These are phyloP conservation scores for Pontederia paniculata DNA, from an alignment of 176 grass and related monocot genomes.

Conservation along the genomic window DNA sequence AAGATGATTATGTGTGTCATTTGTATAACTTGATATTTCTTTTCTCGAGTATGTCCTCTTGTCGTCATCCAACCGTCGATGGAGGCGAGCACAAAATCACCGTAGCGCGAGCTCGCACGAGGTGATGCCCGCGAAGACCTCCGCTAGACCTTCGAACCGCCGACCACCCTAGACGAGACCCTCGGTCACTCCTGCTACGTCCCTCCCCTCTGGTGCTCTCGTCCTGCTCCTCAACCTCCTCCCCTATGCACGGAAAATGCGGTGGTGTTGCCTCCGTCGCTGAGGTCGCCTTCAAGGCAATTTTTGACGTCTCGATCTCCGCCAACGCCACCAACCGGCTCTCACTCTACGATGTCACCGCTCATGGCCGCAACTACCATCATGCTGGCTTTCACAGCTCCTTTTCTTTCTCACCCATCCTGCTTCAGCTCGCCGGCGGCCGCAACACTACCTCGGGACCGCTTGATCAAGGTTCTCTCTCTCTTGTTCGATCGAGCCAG, in stretches of 20 bases:
- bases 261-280: background rate
- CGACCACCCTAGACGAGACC: slow-evolving; percentile 60
- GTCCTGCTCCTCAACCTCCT: slow-evolving; percentile 41
- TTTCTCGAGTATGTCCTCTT: too few species aligned
- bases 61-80: too few species aligned
- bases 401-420: slow-evolving; percentile 52
- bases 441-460: slow-evolving; percentile 13
- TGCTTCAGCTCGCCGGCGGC: slow-evolving; percentile 48
- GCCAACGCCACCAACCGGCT: slow-evolving; percentile 42
- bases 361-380: slow-evolving; percentile 18
- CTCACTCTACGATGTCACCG: slow-evolving; percentile 13
- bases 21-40: too few species aligned
- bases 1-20: too few species aligned
- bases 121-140: slow-evolving; percentile 8
- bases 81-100: too few species aligned
- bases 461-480: slow-evolving; percentile 36
- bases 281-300: slow-evolving; percentile 23
- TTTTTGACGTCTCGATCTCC: slow-evolving; percentile 60
- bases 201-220: slow-evolving; percentile 42
- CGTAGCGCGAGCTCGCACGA: background rate
- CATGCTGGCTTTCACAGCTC: slow-evolving; percentile 44
- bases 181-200: slow-evolving; percentile 93
- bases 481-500: slow-evolving; percentile 70
- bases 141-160: slow-evolving; percentile 20
- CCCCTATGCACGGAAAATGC: background rate